Percentiles rank a stretch among this genome's conserved stretches.
Evolutionary conservation across 2,329 filamentous ascomycete species (phyloP).

Genomic region (Neofusicoccum kwambonambiense): DNA sequence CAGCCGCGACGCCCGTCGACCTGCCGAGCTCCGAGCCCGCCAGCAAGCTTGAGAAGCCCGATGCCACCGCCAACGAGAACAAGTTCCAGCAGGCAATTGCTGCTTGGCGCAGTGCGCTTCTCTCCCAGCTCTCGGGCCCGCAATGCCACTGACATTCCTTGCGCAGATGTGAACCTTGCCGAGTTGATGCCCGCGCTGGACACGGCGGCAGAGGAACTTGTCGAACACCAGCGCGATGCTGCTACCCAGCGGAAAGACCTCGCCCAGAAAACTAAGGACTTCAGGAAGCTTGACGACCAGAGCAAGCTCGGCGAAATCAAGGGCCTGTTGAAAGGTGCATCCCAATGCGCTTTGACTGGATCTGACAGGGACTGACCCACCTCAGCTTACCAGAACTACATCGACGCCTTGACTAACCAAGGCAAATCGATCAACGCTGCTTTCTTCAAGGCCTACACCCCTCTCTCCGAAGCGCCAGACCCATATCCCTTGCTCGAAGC

Average conservation of each 20-base stretch:
- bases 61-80: slow-evolving; percentile 62
- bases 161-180: slow-evolving; percentile 78
- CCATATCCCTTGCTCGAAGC: slow-evolving; percentile 95
- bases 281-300: slow-evolving; percentile 86
- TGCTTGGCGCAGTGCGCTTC: slow-evolving; percentile 80
- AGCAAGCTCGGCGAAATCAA: slow-evolving; percentile 88
- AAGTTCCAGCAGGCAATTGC: slow-evolving; percentile 97
- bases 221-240: slow-evolving; percentile 90
- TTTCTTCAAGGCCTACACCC: slow-evolving; percentile 89
- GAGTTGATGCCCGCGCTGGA: slow-evolving; percentile 82
- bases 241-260: slow-evolving; percentile 94
- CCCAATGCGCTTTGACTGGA: background rate
- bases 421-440: slow-evolving; percentile 91
- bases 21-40: slow-evolving; percentile 3
- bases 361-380: slow-evolving; percentile 23
- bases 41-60: slow-evolving; percentile 2
- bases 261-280: slow-evolving; percentile 99
- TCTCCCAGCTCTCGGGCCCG: background rate
- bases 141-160: background rate
- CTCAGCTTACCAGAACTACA: slow-evolving; percentile 91
- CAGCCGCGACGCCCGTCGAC: slow-evolving; percentile 1
- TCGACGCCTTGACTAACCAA: slow-evolving; percentile 93
- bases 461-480: slow-evolving; percentile 91
- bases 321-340: slow-evolving; percentile 75
- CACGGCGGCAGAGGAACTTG: slow-evolving; percentile 90